phyloP scores from a whole-genome alignment of 768 basidiomycete genomes.

The Lyophyllum decastes region DNA sequence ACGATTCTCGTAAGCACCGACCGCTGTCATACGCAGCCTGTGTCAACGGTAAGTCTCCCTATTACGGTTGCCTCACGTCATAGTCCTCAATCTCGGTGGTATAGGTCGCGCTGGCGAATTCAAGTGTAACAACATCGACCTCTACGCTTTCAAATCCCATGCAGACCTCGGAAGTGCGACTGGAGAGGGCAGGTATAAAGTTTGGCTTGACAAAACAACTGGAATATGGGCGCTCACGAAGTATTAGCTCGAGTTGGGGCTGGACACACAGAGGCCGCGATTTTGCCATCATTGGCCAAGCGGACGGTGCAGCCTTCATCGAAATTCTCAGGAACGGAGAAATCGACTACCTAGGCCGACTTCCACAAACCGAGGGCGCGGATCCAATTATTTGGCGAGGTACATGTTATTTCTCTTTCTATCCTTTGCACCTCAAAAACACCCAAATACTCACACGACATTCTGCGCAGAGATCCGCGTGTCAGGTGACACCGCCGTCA shows the following conservation, averaged over 20 bases:
- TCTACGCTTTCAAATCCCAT: constrained; percentile 18
- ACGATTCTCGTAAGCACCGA: not conserved
- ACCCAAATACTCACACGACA: not conserved
- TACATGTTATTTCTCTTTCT: not conserved
- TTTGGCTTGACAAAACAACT: not conserved
- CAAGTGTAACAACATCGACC: constrained; percentile 20
- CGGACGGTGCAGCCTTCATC: constrained; percentile 6
- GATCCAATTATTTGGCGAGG: constrained; percentile 22
- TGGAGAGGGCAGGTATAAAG: constrained; percentile 15
- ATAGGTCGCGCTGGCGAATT: constrained; percentile 12
- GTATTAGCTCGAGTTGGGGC: constrained; percentile 10
- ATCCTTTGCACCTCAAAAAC: not conserved
- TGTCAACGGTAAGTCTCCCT: not conserved
- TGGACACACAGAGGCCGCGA: constrained; percentile 19
- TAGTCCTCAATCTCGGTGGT: not conserved
- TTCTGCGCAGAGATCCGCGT: constrained; percentile 22
- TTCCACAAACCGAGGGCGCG: constrained; percentile 21
- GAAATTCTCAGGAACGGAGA: constrained; percentile 6
- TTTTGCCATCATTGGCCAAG: constrained; percentile 19
- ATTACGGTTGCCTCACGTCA: not conserved
- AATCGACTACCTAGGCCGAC: constrained; percentile 23
- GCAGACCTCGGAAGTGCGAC: constrained; percentile 15
- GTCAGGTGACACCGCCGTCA: constrained; percentile 21
- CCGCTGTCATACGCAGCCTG: constrained; percentile 1
- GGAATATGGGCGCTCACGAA: not conserved